phyloP scores from a whole-genome alignment of 148 eudicot species.

The Rhododendron simsii region DNA sequence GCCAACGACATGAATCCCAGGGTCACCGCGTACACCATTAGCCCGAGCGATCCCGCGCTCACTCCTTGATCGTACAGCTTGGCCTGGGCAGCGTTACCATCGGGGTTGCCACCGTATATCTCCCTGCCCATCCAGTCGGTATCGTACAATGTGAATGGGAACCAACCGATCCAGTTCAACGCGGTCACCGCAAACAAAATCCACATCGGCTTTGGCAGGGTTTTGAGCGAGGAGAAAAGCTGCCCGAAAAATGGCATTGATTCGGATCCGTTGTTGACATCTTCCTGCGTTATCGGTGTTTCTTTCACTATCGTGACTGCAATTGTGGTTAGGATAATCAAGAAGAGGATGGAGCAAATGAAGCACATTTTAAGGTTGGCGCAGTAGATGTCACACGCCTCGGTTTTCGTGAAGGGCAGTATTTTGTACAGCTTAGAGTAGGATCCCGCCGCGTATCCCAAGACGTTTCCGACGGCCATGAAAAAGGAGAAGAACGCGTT shows the following conservation, averaged over 20 bases:
- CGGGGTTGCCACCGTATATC: slow-evolving; percentile 35
- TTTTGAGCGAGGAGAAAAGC: slow-evolving; percentile 15
- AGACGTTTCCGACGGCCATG: slow-evolving; percentile 69
- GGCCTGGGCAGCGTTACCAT: neutral
- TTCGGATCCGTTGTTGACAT: neutral
- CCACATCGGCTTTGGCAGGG: slow-evolving; percentile 26
- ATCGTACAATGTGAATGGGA: slow-evolving; percentile 32
- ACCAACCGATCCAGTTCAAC: slow-evolving; percentile 34
- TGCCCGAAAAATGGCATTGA: slow-evolving; percentile 5
- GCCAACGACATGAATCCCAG: slow-evolving; percentile 4
- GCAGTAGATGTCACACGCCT: slow-evolving; percentile 67
- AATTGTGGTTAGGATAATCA: slow-evolving; percentile 27
- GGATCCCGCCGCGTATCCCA: slow-evolving; percentile 86
- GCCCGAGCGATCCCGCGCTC: slow-evolving; percentile 24
- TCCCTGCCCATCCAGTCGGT: slow-evolving; percentile 57
- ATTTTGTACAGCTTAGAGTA: slow-evolving; percentile 32
- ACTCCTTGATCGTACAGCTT: slow-evolving; percentile 25
- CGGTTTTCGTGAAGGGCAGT: slow-evolving; percentile 57
- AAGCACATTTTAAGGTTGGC: slow-evolving; percentile 85
- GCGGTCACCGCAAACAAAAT: slow-evolving; percentile 21
- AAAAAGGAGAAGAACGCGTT: slow-evolving; percentile 64
- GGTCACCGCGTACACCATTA: slow-evolving; percentile 20
- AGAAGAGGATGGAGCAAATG: slow-evolving; percentile 44
- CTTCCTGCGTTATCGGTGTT: neutral
- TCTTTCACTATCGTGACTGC: slow-evolving; percentile 44